Evolutionary conservation across 202 grass and related monocot species (phyloP).

Genomic region (Panicum virgatum): DNA sequence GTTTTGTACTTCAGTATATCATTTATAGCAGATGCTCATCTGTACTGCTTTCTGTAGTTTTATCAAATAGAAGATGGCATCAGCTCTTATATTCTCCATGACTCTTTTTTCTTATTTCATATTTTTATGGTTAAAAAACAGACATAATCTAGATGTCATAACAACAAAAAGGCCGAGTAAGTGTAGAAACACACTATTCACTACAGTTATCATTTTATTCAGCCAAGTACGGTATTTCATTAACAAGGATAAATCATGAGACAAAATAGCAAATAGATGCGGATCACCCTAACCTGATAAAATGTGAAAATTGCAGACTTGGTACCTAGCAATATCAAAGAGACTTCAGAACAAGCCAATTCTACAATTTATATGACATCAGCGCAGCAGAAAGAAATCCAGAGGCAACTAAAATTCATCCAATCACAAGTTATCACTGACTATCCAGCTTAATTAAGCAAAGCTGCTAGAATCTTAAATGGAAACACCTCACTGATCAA

Average conservation of each 20-base stretch:
- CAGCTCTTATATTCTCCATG: not conserved
- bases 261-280: conserved; percentile 8
- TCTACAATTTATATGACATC: not conserved
- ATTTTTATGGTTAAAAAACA: not conserved
- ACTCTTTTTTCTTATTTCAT: not conserved
- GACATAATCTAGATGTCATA: not conserved
- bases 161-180: not conserved
- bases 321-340: not conserved
- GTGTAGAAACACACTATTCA: not conserved
- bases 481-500: not conserved
- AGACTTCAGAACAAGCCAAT: not conserved
- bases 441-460: not conserved
- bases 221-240: not conserved
- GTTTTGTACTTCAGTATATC: conserved; percentile 11
- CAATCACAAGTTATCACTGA: not conserved
- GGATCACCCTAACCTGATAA: not conserved
- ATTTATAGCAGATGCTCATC: not conserved
- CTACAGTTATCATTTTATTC: not conserved
- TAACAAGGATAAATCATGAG: not conserved
- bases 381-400: conserved; percentile 5
- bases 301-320: not conserved
- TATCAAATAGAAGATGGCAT: not conserved
- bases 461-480: not conserved
- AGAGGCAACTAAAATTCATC: not conserved
- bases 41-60: not conserved